Evolutionary conservation across 352 stramenopile genomes (phyloP).

Genomic region (Plasmopara viticola): DNA sequence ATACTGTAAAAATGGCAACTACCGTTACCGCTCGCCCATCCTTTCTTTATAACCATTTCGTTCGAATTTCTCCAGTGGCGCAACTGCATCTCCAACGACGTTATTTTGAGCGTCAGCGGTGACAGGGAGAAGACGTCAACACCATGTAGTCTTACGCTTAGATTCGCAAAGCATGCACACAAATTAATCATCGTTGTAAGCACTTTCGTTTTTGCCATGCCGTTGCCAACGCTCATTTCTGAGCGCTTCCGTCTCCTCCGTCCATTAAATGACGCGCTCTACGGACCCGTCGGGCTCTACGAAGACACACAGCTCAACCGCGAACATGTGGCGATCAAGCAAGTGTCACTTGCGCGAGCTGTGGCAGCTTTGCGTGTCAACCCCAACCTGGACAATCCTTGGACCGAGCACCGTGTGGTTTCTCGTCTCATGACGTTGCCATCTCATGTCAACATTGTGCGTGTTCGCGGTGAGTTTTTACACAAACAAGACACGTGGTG

Average conservation of each 20-base stretch:
- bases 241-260: conserved; percentile 17
- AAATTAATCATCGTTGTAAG: background rate
- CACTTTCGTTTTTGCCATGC: background rate
- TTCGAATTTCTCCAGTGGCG: background rate
- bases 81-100: background rate
- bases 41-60: background rate
- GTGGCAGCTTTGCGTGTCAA: conserved; percentile 18
- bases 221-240: conserved; percentile 2
- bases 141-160: no score
- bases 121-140: background rate
- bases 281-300: conserved; percentile 37
- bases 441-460: conserved; percentile 39
- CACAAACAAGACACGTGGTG: conserved; percentile 34
- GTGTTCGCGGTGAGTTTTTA: conserved; percentile 34
- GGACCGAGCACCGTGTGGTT: conserved; percentile 27
- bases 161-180: background rate
- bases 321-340: conserved; percentile 44
- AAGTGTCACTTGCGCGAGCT: conserved; percentile 29
- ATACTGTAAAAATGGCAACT: background rate
- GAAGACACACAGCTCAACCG: conserved; percentile 22
- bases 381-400: conserved; percentile 41
- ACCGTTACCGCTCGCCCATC: background rate
- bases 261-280: conserved; percentile 28
- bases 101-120: background rate
- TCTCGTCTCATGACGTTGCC: conserved; percentile 19